Percentiles rank a stretch among this genome's conserved stretches.
phyloP scores from a whole-genome alignment of 805 yeast genomes.

The Blastobotrys terrestris region DNA sequence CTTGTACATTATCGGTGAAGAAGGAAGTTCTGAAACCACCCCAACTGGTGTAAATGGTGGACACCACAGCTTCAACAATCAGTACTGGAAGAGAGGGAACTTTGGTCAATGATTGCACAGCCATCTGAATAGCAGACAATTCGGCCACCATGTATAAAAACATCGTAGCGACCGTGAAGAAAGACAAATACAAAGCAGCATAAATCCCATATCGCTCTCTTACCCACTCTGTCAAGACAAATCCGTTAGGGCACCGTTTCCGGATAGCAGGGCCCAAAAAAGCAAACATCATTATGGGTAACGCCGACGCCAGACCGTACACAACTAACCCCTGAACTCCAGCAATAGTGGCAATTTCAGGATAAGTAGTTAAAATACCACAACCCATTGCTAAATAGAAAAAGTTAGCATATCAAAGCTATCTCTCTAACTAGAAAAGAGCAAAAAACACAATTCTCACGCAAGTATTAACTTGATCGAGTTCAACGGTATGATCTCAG shows the following conservation, averaged over 20 bases:
- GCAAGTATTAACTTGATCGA: conserved; percentile 81
- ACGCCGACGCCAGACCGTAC: conserved; percentile 69
- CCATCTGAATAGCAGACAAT: conserved; percentile 70
- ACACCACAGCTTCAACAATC: conserved; percentile 79
- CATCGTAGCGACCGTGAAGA: conserved; percentile 78
- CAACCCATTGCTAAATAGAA: conserved; percentile 76
- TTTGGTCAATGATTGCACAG: conserved; percentile 72
- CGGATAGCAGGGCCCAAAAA: conserved; percentile 76
- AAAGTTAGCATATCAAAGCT: conserved; percentile 3
- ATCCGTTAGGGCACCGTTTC: conserved; percentile 78
- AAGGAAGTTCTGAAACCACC: conserved; percentile 91
- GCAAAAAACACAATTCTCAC: conserved; percentile 49
- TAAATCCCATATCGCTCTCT: conserved; percentile 68
- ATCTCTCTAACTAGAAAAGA: conserved; percentile 4
- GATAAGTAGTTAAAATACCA: conserved; percentile 79
- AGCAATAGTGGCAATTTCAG: conserved; percentile 77
- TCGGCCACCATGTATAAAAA: conserved; percentile 78
- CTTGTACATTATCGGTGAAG: conserved; percentile 81
- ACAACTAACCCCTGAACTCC: conserved; percentile 86
- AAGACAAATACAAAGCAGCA: conserved; percentile 68
- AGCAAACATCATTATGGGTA: conserved; percentile 83
- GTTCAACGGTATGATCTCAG: conserved; percentile 75
- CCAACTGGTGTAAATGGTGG: conserved; percentile 76
- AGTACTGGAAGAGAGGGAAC: conserved; percentile 72
- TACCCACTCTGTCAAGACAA: conserved; percentile 93